Conservation (phyloP, 2,329 filamentous ascomycete species). For the Penicillium corylophilum region DNA sequence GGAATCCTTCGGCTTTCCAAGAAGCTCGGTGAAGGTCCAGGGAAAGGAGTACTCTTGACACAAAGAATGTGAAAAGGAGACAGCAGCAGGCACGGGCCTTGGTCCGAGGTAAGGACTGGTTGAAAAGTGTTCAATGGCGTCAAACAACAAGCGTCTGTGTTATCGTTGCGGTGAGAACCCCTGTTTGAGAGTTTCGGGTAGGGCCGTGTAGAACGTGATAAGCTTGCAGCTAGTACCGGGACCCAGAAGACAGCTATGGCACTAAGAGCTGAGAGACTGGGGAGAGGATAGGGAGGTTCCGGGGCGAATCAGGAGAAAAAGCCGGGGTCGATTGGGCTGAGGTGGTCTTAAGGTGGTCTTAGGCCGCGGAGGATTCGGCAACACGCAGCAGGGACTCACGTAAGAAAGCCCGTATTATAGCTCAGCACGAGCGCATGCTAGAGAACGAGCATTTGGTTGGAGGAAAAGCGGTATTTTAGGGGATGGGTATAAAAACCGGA, state of each 20-base stretch:
- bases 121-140: conserved; percentile 9
- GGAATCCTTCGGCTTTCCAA: conserved; percentile 13
- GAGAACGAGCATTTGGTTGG: conserved; percentile 23
- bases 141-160: conserved; percentile 6
- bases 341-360: background rate
- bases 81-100: conserved; percentile 10
- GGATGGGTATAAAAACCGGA: background rate
- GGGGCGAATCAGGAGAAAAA: conserved; percentile 16
- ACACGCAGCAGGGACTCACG: conserved; percentile 12
- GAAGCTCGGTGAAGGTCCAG: conserved; percentile 18
- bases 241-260: conserved; percentile 1
- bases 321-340: conserved; percentile 1
- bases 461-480: conserved; percentile 17
- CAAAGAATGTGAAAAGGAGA: conserved; percentile 12
- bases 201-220: conserved; percentile 13
- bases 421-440: conserved; percentile 21
- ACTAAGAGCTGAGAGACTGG: background rate
- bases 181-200: conserved; percentile 11
- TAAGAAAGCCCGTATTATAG: conserved; percentile 20
- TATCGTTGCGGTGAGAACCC: conserved; percentile 26
- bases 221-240: conserved; percentile 17
- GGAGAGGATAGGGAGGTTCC: conserved; percentile 2
- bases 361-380: conserved; percentile 11
- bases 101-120: conserved; percentile 13
- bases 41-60: conserved; percentile 5